Conservation (phyloP, 192 early-diverging fungal species). For the Backusella tuberculispora region DNA sequence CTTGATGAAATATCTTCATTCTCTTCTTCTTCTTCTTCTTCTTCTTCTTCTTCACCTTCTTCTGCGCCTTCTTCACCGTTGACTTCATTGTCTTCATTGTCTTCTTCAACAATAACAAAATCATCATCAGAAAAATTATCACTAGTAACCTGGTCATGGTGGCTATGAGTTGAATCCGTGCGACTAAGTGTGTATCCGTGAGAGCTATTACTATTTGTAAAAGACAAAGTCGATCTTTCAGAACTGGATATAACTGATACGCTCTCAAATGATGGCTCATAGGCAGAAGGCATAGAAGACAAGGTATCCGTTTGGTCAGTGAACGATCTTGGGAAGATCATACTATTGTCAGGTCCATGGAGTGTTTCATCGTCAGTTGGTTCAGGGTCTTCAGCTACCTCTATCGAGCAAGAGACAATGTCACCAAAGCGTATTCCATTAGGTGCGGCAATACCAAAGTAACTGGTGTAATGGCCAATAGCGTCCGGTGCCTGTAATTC, state of each 20-base stretch:
- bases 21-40: background rate
- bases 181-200: background rate
- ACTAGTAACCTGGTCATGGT: background rate
- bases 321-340: background rate
- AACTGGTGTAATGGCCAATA: conserved; percentile 63
- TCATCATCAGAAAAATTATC: background rate
- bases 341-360: background rate
- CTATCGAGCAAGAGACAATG: conserved; percentile 67
- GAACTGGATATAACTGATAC: background rate
- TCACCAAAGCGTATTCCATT: conserved; percentile 68
- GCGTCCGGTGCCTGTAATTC: conserved; percentile 65
- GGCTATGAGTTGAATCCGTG: background rate
- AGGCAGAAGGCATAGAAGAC: background rate
- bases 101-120: conserved; percentile 16
- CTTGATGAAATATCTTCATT: background rate
- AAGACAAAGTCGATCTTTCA: background rate
- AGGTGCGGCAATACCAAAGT: conserved; percentile 64
- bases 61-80: background rate
- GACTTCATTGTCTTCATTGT: background rate
- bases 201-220: background rate
- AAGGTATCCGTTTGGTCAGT: background rate
- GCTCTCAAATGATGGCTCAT: background rate
- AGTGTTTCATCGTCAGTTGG: background rate
- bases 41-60: background rate
- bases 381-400: conserved; percentile 39